Evolutionary conservation across 768 basidiomycete species (phyloP).

Genomic region (Leucosporidium creatinivorum): DNA sequence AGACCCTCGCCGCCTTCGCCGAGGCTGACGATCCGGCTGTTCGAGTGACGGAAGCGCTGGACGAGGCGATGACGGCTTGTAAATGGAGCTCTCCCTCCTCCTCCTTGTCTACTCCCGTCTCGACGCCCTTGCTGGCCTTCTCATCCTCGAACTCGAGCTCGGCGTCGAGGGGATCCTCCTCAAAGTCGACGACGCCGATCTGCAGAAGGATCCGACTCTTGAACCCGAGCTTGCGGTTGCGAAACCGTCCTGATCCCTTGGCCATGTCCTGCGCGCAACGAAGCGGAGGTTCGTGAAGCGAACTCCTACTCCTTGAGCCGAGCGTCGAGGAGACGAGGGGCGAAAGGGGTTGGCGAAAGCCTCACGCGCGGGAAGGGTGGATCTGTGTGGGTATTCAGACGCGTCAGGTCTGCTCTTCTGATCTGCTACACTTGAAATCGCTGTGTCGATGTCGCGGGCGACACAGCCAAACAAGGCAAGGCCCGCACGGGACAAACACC

Average conservation of each 20-base stretch:
- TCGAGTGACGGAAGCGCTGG: constrained; percentile 41
- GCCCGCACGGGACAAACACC: no score
- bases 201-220: constrained; percentile 37
- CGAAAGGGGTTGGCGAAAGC: no score
- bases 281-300: no score
- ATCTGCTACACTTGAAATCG: no score
- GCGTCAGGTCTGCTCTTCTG: no score
- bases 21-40: constrained; percentile 11
- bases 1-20: constrained; percentile 51
- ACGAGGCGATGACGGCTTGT: constrained; percentile 45
- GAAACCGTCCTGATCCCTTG: constrained; percentile 35
- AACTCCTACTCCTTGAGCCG: no score
- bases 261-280: constrained; percentile 18
- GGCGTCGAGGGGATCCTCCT: constrained; percentile 27
- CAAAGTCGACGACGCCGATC: constrained; percentile 30
- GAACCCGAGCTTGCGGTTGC: constrained; percentile 39
- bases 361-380: no score
- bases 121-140: constrained; percentile 21
- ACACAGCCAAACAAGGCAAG: no score
- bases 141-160: constrained; percentile 23
- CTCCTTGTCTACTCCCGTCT: constrained; percentile 40
- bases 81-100: constrained; percentile 45
- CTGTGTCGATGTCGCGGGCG: no score
- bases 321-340: no score
- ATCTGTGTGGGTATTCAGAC: no score